Evolutionary conservation across 78 protist species (phyloP).

Genomic region (Ministeria vibrans): DNA sequence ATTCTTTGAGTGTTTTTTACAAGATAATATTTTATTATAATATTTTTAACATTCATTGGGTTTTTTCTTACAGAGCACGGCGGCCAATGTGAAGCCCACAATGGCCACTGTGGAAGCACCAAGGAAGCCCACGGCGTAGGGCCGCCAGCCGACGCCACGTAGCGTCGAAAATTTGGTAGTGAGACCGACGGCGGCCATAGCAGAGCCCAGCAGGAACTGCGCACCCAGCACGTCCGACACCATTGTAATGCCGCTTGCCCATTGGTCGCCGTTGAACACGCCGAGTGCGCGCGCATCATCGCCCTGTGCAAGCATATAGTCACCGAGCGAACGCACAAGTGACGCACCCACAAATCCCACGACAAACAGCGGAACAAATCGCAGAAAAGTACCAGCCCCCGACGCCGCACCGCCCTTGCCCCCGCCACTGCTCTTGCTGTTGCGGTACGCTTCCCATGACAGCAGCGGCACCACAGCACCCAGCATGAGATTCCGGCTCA

Average conservation of each 20-base stretch:
- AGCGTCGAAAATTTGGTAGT: neutral
- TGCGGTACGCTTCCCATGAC: neutral
- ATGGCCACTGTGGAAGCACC: constrained; percentile 4
- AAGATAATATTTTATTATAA: too few relatives aligned
- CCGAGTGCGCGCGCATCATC: neutral
- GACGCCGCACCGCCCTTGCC: neutral
- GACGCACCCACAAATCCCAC: constrained; percentile 6
- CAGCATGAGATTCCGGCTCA: constrained; percentile 27
- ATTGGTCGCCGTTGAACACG: too few relatives aligned
- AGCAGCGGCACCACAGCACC: constrained; percentile 22
- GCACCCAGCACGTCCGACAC: neutral
- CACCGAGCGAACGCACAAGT: constrained; percentile 1
- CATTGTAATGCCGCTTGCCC: too few relatives aligned
- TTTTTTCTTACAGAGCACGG: too few relatives aligned
- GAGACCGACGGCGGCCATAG: constrained; percentile 25
- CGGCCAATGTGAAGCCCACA: too few relatives aligned
- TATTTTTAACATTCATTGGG: too few relatives aligned
- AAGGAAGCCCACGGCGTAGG: constrained; percentile 8
- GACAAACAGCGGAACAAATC: neutral
- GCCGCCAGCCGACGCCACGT: constrained; percentile 5
- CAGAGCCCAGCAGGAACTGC: neutral
- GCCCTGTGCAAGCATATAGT: neutral
- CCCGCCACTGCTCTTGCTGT: neutral
- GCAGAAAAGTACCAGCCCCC: neutral
- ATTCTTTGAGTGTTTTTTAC: too few relatives aligned